Base-by-base conservation (phyloP, 306 rosid species). In the Lathyrus oleraceus region DNA sequence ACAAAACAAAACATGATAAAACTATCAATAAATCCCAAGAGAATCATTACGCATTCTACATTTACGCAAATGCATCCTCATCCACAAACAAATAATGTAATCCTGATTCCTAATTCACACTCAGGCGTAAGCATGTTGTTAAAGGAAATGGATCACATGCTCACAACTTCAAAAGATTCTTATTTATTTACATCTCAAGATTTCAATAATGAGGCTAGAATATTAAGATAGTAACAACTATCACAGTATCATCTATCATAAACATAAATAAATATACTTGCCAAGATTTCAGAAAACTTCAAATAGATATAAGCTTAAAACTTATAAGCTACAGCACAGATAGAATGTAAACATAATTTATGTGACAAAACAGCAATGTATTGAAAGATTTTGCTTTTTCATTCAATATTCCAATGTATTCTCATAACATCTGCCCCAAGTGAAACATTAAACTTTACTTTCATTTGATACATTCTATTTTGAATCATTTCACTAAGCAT, bases 201-300 rank as follows among this genome's bases (percentile, higher is more conserved):
- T 36, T 65, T 58, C 30, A 56, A 16, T 15, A 35, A 35, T 35
- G 39, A 36, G 56, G 53, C 40, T 54, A 52, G 21, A 54, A 40
- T 21, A 6, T 35, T 53, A 38, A 48, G 35, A 67, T 35, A 49
- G 12, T 40, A 32, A 16, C 47, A 48, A 19, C 15, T 38, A 53
- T 20, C 3, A 20, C 19, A 20, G 1, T 25, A 56, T 40, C 11
- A 39, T 1, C 17, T 10, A 17, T 42, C 30, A 25, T 57, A 27
- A 10, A 44, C 66, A 57, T 27, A 23, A 39, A 57, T 52, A 70
- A 70, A 51, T 70, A 70, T 42, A 27, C 45, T 42, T 42, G 45
- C 35, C 14, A 10, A 25, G 19, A 23, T 21, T 35, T 36, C 47
- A 35, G 2, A 36, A 36, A 51, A 35, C 36, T 12, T 12, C 23